These are phyloP conservation scores for Podaxis pistillaris DNA, from an alignment of 768 basidiomycete species.

Conservation along the genomic window DNA sequence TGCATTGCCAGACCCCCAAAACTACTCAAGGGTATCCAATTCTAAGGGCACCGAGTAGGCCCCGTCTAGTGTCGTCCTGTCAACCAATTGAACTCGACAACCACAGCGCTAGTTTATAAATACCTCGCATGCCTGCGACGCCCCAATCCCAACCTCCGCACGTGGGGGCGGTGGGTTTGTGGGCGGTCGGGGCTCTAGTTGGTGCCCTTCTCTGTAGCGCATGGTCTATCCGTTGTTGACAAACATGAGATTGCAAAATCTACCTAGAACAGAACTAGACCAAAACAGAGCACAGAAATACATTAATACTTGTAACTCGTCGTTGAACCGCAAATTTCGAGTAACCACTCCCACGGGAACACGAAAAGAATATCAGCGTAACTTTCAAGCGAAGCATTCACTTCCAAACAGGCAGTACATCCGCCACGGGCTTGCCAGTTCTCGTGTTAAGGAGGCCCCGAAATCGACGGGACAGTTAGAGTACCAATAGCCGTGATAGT, in stretches of 20 bases:
- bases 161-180: too few relatives aligned
- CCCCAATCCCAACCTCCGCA: too few relatives aligned
- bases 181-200: too few relatives aligned
- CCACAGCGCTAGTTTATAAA: neutral
- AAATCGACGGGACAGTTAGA: too few relatives aligned
- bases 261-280: too few relatives aligned
- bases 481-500: too few relatives aligned
- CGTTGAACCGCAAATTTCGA: neutral
- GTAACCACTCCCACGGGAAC: neutral
- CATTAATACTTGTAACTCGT: neutral
- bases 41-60: neutral
- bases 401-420: neutral
- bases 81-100: neutral
- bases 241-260: too few relatives aligned
- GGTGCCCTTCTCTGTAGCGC: too few relatives aligned
- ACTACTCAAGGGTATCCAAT: too few relatives aligned
- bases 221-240: too few relatives aligned
- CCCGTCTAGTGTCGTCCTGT: neutral
- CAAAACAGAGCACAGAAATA: too few relatives aligned
- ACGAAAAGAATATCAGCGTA: neutral
- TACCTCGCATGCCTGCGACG: neutral
- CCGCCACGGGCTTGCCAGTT: neutral
- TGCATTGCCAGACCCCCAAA: neutral
- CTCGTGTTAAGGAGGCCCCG: too few relatives aligned
- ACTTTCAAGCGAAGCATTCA: neutral